phyloP scores from a whole-genome alignment of 2,329 filamentous ascomycete genomes.

The Elsinoe australis region DNA sequence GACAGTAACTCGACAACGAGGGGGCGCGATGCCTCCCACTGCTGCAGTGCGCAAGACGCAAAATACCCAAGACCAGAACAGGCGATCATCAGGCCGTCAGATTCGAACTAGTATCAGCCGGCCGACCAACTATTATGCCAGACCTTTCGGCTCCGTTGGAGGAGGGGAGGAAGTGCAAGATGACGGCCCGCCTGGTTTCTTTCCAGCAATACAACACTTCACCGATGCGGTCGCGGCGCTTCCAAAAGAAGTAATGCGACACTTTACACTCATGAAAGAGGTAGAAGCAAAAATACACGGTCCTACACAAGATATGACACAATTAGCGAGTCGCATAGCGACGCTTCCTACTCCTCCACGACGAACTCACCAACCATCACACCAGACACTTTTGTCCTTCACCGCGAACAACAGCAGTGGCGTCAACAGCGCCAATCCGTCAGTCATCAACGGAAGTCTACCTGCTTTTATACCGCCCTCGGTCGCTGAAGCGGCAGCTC shows the following conservation, averaged over 20 bases:
- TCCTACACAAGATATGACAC: conserved; percentile 73
- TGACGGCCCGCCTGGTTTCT: conserved; percentile 44
- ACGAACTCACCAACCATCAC: conserved; percentile 22
- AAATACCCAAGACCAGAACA: conserved; percentile 17
- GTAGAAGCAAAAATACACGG: conserved; percentile 94
- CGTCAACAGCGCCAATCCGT: conserved; percentile 33
- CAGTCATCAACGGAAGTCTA: conserved; percentile 32
- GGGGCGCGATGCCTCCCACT: conserved; percentile 20
- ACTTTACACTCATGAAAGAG: conserved; percentile 93
- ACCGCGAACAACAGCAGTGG: conserved; percentile 34
- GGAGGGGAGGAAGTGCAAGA: conserved; percentile 27
- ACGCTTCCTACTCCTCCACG: conserved; percentile 38
- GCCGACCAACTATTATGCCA: conserved; percentile 47
- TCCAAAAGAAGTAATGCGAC: conserved; percentile 87
- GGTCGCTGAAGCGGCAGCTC: conserved; percentile 14
- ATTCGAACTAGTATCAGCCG: conserved; percentile 39
- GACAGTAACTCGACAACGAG: conserved; percentile 3
- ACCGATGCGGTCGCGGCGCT: conserved; percentile 87
- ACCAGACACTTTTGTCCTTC: conserved; percentile 30
- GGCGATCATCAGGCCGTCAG: conserved; percentile 36
- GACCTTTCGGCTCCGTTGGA: conserved; percentile 37
- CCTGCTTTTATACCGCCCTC: conserved; percentile 19
- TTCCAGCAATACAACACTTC: conserved; percentile 65
- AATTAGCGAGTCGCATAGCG: conserved; percentile 60
- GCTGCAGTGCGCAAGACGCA: conserved; percentile 19